Evolutionary conservation across 345 rosid genomes (phyloP), one percentile per base, ranked within the genome.

Genomic region (Raphanus sativus): DNA sequence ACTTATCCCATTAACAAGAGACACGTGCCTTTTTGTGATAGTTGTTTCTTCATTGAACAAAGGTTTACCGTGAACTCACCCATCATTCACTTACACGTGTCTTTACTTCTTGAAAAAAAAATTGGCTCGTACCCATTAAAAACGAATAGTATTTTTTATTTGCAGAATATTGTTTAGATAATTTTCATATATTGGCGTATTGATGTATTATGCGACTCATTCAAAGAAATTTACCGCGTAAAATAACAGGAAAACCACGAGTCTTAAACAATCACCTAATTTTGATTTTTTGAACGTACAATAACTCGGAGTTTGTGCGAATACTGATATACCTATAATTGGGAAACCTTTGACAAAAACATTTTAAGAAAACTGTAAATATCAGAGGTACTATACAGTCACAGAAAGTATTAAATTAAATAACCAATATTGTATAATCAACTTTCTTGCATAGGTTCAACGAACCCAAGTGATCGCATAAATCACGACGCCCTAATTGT

Each of bases 381-480:
- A 42, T 40, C 48, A 40, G 13, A 10, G 52, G 52, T 13, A 13
- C 52, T 42, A 12, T 42, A 4, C 64, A 15, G 42, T 36, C 55
- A 61, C 29, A 65, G n/a, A 21, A 54, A 16, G 63, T 26, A n/a
- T 59, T 3, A 56, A 10, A 30, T 30, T 8, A 61, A 32, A 2
- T 52, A 24, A 25, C 29, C 15, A 4, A 8, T 25, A 24, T 2
- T 26, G 12, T 56, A 36, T 6, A 72, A 72, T 65, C 25, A 72
- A 66, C 52, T 59, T 66, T 66, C 1, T 61, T 12, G 62, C 8
- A 74, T 55, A 74, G 75, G 82, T 79, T 79, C 82, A 74, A 74
- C 13, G 82, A 74, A 79, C 78, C 77, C 30, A 62, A 67, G 6
- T 33, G 59, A 52, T 79, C 62, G 71, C 82, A 74, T 74, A 79